These are phyloP conservation scores for Ascochyta viciae-villosae DNA, from an alignment of 2,329 filamentous ascomycete genomes.

Conservation along the genomic window DNA sequence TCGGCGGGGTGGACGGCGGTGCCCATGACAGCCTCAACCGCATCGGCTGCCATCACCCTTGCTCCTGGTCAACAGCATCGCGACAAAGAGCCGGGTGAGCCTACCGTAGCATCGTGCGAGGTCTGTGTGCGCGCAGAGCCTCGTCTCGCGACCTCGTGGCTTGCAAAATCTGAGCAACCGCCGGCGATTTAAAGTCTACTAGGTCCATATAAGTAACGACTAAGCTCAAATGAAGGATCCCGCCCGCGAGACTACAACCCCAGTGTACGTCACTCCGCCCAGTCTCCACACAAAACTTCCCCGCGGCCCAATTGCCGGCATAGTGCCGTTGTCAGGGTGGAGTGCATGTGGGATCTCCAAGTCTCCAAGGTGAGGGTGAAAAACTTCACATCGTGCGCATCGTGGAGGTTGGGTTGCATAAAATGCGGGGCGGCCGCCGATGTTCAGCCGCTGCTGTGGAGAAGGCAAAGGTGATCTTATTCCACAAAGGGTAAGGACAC, in stretches of 20 bases:
- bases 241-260: constrained; percentile 3
- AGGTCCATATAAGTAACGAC: not conserved
- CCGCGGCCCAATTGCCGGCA: constrained; percentile 13
- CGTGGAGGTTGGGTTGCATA: constrained; percentile 1
- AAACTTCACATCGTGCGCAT: not conserved
- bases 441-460: not conserved
- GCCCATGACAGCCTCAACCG: constrained; percentile 11
- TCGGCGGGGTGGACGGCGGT: constrained; percentile 7
- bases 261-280: constrained; percentile 9
- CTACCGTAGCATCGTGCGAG: constrained; percentile 10
- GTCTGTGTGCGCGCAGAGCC: constrained; percentile 9
- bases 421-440: constrained; percentile 11
- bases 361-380: not conserved
- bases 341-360: constrained; percentile 11
- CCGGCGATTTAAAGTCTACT: not conserved
- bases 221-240: constrained; percentile 4
- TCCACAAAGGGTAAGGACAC: not conserved
- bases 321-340: constrained; percentile 4
- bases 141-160: constrained; percentile 19
- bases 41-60: not conserved
- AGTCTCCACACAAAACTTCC: constrained; percentile 14
- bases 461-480: constrained; percentile 8
- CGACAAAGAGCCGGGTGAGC: constrained; percentile 4
- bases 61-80: constrained; percentile 1
- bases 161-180: constrained; percentile 12